Percentiles rank a stretch among this genome's conserved stretches.
Conservation (phyloP, 164 flowering plant species). For the Stephania cephalantha region DNA sequence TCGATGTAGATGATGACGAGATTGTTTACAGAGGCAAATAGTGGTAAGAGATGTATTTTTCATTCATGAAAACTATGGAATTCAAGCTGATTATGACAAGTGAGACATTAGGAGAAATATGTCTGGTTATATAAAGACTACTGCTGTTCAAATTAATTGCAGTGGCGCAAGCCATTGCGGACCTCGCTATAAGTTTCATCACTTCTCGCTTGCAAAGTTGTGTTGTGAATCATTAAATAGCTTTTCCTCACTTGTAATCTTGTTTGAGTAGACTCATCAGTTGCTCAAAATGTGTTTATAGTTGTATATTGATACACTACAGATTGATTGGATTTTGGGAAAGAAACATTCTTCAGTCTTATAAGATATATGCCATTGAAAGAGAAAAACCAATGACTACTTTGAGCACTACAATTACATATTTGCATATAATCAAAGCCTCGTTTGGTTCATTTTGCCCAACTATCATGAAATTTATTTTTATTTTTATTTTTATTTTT, state of each 20-base stretch:
- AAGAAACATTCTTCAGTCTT: no score
- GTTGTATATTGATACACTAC: not conserved
- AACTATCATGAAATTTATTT: no score
- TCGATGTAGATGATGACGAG: slow-evolving; percentile 87
- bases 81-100: not conserved
- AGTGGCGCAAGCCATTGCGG: slow-evolving; percentile 11
- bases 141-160: not conserved
- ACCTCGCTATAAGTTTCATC: not conserved
- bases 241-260: not conserved
- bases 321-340: not conserved
- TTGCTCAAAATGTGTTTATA: not conserved
- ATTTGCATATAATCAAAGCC: no score
- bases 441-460: no score
- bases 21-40: slow-evolving; percentile 64
- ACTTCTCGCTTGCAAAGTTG: not conserved
- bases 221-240: not conserved
- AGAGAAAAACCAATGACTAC: no score
- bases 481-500: no score
- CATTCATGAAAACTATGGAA: not conserved
- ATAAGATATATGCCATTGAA: no score
- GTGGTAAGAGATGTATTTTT: slow-evolving; percentile 6
- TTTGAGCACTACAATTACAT: no score
- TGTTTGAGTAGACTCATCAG: not conserved
- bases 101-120: not conserved
- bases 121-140: not conserved